Percentiles rank a stretch among this genome's conserved stretches.
Conservation (phyloP, 495 filamentous ascomycete genomes). For the Penicillium paradoxum region DNA sequence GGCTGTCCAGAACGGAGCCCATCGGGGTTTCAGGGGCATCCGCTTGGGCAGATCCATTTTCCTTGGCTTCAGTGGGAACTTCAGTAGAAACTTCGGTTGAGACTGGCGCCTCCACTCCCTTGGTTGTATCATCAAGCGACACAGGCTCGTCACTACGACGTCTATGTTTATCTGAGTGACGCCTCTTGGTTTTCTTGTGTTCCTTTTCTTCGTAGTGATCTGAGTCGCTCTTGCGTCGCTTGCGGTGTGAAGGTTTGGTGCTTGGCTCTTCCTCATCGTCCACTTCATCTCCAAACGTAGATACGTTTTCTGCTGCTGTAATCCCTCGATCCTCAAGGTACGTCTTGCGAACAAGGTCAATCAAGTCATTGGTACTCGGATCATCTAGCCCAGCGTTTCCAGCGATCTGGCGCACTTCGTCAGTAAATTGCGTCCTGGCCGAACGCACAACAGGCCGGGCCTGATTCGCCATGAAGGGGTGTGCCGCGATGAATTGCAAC, state of each 20-base stretch:
- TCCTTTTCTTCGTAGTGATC: slow-evolving; percentile 4
- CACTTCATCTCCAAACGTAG: slow-evolving; percentile 23
- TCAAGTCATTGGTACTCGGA: slow-evolving; percentile 3
- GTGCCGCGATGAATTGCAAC: slow-evolving; percentile 15
- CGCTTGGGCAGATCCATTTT: too few species aligned
- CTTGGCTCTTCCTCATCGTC: slow-evolving; percentile 7
- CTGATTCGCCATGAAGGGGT: slow-evolving; percentile 19
- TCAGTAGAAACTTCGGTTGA: not conserved
- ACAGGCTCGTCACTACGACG: not conserved
- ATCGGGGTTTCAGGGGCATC: not conserved
- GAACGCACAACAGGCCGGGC: slow-evolving; percentile 16
- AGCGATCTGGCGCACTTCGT: slow-evolving; percentile 14
- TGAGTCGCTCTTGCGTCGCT: not conserved
- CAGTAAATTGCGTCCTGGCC: slow-evolving; percentile 18
- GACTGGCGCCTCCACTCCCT: not conserved
- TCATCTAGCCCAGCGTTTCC: slow-evolving; percentile 10
- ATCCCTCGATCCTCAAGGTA: slow-evolving; percentile 17
- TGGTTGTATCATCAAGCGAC: not conserved
- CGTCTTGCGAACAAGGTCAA: slow-evolving; percentile 18
- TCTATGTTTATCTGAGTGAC: not conserved
- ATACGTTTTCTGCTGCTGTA: not conserved
- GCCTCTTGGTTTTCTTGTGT: slow-evolving; percentile 15
- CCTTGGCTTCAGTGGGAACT: not conserved
- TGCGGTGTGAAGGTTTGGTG: not conserved
- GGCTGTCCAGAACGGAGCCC: not conserved